phyloP scores from a whole-genome alignment of 345 rosid genomes.

The Populus davidiana region DNA sequence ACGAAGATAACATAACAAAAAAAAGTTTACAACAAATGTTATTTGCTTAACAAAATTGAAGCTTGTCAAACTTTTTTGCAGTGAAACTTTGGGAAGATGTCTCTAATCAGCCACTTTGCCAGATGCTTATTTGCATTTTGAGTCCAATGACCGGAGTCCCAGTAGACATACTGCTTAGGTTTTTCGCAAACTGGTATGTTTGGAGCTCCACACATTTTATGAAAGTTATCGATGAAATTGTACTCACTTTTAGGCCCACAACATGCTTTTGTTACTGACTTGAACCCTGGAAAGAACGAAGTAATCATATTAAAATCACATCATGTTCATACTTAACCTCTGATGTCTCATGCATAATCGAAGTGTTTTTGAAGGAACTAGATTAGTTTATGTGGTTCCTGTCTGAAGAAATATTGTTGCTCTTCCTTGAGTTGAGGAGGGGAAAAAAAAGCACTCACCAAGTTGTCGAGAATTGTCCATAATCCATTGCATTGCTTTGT shows the following conservation, averaged over 20 bases:
- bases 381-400: too few species aligned
- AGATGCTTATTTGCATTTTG: not conserved
- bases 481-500: not conserved
- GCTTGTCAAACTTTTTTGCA: not conserved
- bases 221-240: not conserved
- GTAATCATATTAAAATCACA: not conserved
- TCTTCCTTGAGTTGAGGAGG: too few species aligned
- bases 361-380: too few species aligned
- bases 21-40: too few species aligned
- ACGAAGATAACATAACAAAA: too few species aligned
- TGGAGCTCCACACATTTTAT: slow-evolving; percentile 19
- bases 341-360: too few species aligned
- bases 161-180: slow-evolving; percentile 6
- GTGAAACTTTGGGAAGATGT: not conserved
- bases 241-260: too few species aligned
- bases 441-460: not conserved
- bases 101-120: not conserved
- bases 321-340: too few species aligned
- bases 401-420: too few species aligned
- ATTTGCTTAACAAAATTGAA: too few species aligned
- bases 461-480: not conserved
- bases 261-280: not conserved
- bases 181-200: not conserved
- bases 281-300: not conserved
- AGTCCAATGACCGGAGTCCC: slow-evolving; percentile 36